phyloP scores from a whole-genome alignment of 164 flowering plant species.

The Pachysandra terminalis region DNA sequence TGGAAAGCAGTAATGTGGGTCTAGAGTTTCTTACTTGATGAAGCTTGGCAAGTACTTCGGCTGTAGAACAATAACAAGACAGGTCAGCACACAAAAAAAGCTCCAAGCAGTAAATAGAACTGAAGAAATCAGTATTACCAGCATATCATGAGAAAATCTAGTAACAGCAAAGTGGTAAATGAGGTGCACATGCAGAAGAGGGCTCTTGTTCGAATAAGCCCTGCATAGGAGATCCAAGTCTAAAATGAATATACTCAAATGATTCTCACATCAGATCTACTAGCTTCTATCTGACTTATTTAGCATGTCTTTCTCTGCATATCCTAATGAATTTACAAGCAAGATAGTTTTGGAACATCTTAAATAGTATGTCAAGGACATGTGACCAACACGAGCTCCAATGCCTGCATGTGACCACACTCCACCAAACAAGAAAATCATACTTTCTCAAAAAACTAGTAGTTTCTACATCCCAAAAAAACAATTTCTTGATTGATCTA shows the following conservation, averaged over 20 bases:
- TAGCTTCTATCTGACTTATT: too few relatives aligned
- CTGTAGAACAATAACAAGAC: conserved; percentile 43
- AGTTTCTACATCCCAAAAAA: not conserved
- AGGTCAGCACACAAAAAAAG: conserved; percentile 1
- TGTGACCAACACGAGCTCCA: too few relatives aligned
- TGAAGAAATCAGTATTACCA: not conserved
- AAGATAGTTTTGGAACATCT: not conserved
- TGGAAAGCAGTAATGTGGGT: not conserved
- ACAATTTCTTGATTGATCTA: not conserved
- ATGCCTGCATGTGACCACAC: too few relatives aligned
- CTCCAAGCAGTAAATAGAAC: conserved; percentile 5
- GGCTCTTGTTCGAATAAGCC: not conserved
- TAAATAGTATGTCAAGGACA: too few relatives aligned
- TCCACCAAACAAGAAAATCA: not conserved
- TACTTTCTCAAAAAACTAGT: not conserved
- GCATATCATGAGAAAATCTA: not conserved
- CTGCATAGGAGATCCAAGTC: not conserved
- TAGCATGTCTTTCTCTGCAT: not conserved
- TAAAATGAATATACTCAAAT: not conserved
- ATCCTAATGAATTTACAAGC: not conserved
- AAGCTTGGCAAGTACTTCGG: conserved; percentile 95
- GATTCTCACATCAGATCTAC: not conserved
- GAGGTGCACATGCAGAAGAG: not conserved
- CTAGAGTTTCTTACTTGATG: conserved; percentile 63
- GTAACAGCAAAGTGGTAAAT: not conserved